Conservation (phyloP, 116 monocot species). For the Phalaenopsis hybrid region DNA sequence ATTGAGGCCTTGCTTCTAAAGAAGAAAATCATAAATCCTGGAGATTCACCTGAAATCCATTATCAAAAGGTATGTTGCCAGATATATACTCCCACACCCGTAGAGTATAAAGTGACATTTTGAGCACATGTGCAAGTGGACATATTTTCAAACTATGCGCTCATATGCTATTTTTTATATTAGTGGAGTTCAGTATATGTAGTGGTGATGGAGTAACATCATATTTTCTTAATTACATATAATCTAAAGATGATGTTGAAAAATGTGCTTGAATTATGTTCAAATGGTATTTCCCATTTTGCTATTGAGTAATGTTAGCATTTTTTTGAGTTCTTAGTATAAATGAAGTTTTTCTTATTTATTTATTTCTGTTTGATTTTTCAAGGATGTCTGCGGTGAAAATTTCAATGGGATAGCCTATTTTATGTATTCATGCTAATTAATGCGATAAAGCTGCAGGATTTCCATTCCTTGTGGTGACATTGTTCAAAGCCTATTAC, state of each 20-base stretch:
- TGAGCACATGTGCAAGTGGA: no score
- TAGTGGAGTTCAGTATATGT: not conserved
- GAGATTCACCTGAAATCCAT: slow-evolving; percentile 71
- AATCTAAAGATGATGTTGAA: not conserved
- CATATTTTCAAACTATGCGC: not conserved
- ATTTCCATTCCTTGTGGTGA: not conserved
- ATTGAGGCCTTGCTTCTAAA: slow-evolving; percentile 70
- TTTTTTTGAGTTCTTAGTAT: not conserved
- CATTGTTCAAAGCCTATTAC: not conserved
- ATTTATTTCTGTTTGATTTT: not conserved
- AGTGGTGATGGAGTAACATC: not conserved
- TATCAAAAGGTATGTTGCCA: slow-evolving; percentile 69
- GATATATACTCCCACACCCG: not conserved
- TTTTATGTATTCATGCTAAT: slow-evolving; percentile 1
- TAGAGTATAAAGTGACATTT: not conserved
- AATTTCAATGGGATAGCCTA: not conserved
- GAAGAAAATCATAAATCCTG: slow-evolving; percentile 66
- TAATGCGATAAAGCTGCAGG: not conserved
- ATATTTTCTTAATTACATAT: not conserved
- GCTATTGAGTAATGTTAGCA: not conserved
- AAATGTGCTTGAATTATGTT: not conserved
- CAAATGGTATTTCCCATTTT: not conserved
- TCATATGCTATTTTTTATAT: not conserved
- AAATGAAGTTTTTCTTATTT: not conserved
- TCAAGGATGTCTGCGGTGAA: not conserved